These are phyloP conservation scores for Cryphonectria carpinicola DNA, from an alignment of 2,329 filamentous ascomycete species.

Conservation along the genomic window DNA sequence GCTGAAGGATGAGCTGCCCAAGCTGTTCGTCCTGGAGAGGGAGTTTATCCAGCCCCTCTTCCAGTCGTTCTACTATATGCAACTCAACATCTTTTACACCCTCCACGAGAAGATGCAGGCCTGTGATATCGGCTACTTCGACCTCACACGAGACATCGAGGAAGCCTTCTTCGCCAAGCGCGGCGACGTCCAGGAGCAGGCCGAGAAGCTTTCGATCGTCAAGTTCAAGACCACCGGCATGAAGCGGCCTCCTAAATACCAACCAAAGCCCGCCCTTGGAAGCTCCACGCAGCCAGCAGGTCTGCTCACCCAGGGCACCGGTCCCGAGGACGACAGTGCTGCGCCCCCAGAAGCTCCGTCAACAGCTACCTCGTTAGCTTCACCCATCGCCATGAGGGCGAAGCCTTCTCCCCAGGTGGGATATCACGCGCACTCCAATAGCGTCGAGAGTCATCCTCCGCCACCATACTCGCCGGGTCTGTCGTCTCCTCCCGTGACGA, in stretches of 20 bases:
- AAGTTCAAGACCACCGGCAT: slow-evolving; percentile 90
- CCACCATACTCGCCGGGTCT: slow-evolving; percentile 68
- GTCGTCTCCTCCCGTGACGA: slow-evolving; percentile 36
- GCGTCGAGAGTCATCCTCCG: slow-evolving; percentile 60
- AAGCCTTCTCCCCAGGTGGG: slow-evolving; percentile 26
- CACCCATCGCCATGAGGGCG: slow-evolving; percentile 29
- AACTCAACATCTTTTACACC: slow-evolving; percentile 98
- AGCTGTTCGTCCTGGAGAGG: slow-evolving; percentile 84
- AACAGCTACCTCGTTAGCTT: slow-evolving; percentile 12
- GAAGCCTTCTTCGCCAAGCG: slow-evolving; percentile 89
- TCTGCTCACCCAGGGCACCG: slow-evolving; percentile 55
- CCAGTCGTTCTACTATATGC: slow-evolving; percentile 99
- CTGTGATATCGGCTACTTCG: slow-evolving; percentile 97
- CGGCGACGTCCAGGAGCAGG: slow-evolving; percentile 80
- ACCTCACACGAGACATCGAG: slow-evolving; percentile 87
- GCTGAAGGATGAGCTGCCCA: slow-evolving; percentile 92
- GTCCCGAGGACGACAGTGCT: slow-evolving; percentile 27
- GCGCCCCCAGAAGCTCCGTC: slow-evolving; percentile 15
- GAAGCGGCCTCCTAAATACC: slow-evolving; percentile 62
- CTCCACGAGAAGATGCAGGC: slow-evolving; percentile 97
- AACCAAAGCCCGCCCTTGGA: slow-evolving; percentile 58
- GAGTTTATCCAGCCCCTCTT: slow-evolving; percentile 97
- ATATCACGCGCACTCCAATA: slow-evolving; percentile 44
- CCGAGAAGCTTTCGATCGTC: slow-evolving; percentile 83
- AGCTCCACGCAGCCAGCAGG: slow-evolving; percentile 50